A percentile compares a stretch with the other conserved stretches of the same genome.
Evolutionary conservation across 2,329 filamentous ascomycete genomes (phyloP).

Genomic region (Dactylellina haptotyla): DNA sequence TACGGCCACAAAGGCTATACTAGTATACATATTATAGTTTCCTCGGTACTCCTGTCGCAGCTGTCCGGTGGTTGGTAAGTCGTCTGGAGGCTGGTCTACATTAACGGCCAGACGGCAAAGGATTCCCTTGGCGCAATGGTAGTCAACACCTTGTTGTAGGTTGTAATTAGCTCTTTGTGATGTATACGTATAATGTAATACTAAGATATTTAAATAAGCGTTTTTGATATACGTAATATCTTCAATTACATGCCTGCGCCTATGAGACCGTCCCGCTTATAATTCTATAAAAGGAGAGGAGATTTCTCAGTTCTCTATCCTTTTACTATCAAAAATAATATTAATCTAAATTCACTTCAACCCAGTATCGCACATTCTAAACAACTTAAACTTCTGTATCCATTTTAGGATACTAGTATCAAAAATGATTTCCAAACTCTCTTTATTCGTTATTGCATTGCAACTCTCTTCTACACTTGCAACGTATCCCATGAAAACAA

Average conservation of each 20-base stretch:
- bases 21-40: slow-evolving; percentile 4
- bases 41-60: background rate
- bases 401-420: slow-evolving; percentile 8
- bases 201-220: background rate
- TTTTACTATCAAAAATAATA: slow-evolving; percentile 2
- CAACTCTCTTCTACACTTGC: slow-evolving; percentile 1
- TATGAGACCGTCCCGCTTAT: no score
- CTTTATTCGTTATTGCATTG: slow-evolving; percentile 7
- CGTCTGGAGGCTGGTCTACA: no score
- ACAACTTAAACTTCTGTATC: slow-evolving; percentile 5
- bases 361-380: background rate
- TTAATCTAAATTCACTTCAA: background rate
- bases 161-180: slow-evolving; percentile 7
- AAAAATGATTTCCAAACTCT: slow-evolving; percentile 9
- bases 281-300: slow-evolving; percentile 4
- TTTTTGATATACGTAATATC: slow-evolving; percentile 1
- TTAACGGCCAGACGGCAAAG: no score
- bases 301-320: background rate
- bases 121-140: no score
- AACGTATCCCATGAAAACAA: background rate
- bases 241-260: background rate
- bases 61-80: background rate
- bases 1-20: background rate
- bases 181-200: no score
- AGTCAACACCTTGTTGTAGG: background rate